These are phyloP conservation scores for Daldinia vernicosa DNA, from an alignment of 495 filamentous ascomycete species.

Conservation along the genomic window DNA sequence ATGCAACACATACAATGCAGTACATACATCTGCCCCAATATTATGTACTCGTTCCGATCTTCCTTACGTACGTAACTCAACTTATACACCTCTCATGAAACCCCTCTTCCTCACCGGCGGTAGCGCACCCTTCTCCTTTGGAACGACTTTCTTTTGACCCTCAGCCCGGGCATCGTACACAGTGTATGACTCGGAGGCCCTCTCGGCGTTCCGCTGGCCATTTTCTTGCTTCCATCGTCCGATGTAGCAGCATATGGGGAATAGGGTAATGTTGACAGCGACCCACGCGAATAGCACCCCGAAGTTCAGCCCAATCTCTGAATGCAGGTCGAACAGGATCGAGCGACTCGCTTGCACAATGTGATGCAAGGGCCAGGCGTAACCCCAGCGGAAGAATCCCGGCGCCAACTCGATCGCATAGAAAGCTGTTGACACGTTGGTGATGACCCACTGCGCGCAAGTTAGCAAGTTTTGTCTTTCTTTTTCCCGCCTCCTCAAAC, in stretches of 20 bases:
- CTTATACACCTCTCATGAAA: constrained; percentile 29
- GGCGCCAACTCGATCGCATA: constrained; percentile 68
- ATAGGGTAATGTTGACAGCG: constrained; percentile 63
- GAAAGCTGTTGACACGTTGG: constrained; percentile 72
- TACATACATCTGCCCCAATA: neutral
- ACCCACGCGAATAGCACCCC: constrained; percentile 70
- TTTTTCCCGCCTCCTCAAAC: neutral
- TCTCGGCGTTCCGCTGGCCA: constrained; percentile 43
- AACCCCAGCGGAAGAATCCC: constrained; percentile 72
- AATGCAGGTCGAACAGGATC: constrained; percentile 70
- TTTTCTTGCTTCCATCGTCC: constrained; percentile 66
- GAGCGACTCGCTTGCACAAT: constrained; percentile 71
- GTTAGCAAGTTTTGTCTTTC: neutral
- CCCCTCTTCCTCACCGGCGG: constrained; percentile 39
- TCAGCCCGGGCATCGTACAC: constrained; percentile 29
- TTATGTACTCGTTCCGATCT: neutral
- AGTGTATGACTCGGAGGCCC: constrained; percentile 22
- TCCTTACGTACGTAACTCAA: constrained; percentile 3
- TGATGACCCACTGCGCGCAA: constrained; percentile 67
- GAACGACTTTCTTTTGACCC: constrained; percentile 30
- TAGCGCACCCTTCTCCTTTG: constrained; percentile 36
- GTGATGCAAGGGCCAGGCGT: constrained; percentile 76
- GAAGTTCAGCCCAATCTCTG: constrained; percentile 70
- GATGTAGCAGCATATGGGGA: constrained; percentile 68
- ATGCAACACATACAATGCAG: neutral